These are phyloP conservation scores for Paraconiothyrium brasiliense DNA, from an alignment of 2,329 filamentous ascomycete species.

Conservation along the genomic window DNA sequence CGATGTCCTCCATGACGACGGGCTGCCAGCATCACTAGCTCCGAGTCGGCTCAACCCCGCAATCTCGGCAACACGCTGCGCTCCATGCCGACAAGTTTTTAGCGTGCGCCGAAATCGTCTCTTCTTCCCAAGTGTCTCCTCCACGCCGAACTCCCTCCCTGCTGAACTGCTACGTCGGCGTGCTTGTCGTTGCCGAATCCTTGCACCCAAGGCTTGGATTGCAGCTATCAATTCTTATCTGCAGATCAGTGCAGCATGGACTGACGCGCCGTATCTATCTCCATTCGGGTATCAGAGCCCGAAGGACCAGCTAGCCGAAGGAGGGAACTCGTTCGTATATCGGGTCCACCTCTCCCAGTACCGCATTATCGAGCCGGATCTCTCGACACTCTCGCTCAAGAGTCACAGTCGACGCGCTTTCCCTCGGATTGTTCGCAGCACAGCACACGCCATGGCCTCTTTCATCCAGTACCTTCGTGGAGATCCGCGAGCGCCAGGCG, in stretches of 20 bases:
- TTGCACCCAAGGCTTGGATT: neutral
- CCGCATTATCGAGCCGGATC: neutral
- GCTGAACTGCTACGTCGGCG: neutral
- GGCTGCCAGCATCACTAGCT: neutral
- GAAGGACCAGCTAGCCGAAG: conserved; percentile 6
- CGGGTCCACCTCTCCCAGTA: neutral
- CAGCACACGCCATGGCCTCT: conserved; percentile 32
- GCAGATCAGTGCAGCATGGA: neutral
- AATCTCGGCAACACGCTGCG: conserved; percentile 6
- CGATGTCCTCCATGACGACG: conserved; percentile 6
- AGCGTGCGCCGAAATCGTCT: conserved; percentile 4
- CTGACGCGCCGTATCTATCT: neutral
- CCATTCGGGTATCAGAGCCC: conserved; percentile 1
- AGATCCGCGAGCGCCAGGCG: conserved; percentile 37
- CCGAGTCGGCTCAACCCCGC: conserved; percentile 9
- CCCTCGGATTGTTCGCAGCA: neutral
- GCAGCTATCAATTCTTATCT: neutral
- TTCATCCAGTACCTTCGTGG: conserved; percentile 47
- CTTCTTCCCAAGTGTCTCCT: too few relatives aligned
- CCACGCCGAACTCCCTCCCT: neutral
- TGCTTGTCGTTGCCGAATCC: neutral
- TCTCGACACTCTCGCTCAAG: neutral
- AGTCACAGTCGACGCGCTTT: neutral
- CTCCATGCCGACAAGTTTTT: neutral
- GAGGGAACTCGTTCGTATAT: neutral